Conservation (phyloP, 495 filamentous ascomycete species). For the Clavariopsis aquatica region DNA sequence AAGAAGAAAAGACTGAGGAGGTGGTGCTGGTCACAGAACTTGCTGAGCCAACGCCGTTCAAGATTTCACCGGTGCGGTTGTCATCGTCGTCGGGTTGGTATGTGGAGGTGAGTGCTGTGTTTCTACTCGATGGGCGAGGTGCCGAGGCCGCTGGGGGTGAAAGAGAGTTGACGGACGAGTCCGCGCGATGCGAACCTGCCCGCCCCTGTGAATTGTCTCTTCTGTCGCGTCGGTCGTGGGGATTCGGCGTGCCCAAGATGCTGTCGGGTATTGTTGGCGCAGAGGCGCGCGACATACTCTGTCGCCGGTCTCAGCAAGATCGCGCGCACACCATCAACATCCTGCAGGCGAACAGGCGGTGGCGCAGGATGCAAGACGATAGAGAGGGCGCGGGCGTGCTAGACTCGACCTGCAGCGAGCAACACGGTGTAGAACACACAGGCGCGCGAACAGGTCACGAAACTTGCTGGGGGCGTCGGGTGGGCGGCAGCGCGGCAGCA, state of each 20-base stretch:
- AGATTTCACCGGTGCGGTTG: constrained; percentile 58
- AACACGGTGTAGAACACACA: constrained; percentile 22
- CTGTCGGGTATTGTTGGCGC: constrained; percentile 20
- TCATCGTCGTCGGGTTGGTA: constrained; percentile 52
- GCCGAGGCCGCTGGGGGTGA: constrained; percentile 20
- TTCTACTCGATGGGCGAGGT: constrained; percentile 25
- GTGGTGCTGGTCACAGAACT: constrained; percentile 65
- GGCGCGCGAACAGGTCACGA: constrained; percentile 2
- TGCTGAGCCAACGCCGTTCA: constrained; percentile 65
- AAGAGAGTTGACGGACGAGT: constrained; percentile 28
- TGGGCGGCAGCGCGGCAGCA: too few species aligned
- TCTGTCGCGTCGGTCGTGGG: constrained; percentile 49
- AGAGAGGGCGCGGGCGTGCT: neutral
- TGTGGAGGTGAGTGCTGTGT: constrained; percentile 28
- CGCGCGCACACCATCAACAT: constrained; percentile 28
- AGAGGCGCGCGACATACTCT: constrained; percentile 45
- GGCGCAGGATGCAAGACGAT: constrained; percentile 1
- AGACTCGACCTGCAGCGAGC: constrained; percentile 19
- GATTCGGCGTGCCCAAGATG: constrained; percentile 78
- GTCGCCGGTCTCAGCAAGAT: constrained; percentile 27
- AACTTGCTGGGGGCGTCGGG: neutral
- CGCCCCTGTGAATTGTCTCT: constrained; percentile 38
- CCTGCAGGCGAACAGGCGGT: constrained; percentile 6
- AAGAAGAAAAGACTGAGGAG: constrained; percentile 65
- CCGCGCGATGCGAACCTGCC: constrained; percentile 31